Conservation (phyloP, 495 filamentous ascomycete genomes). For the Xylaria scruposa region DNA sequence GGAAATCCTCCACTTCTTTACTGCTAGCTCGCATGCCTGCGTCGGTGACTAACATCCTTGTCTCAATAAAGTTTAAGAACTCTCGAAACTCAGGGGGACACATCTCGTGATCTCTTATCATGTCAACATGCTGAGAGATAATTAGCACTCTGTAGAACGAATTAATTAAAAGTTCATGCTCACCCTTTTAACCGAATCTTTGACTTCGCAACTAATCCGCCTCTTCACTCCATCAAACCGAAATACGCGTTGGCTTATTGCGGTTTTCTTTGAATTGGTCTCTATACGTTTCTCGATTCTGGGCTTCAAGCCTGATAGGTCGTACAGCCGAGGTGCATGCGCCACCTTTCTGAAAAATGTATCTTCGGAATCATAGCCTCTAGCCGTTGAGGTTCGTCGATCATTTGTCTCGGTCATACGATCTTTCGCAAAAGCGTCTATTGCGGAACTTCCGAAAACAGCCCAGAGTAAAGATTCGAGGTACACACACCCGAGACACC, state of each 20-base stretch:
- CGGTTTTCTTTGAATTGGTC: not conserved
- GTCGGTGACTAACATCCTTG: not conserved
- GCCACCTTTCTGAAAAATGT: not conserved
- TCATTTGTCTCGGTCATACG: not conserved
- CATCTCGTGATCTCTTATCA: not conserved
- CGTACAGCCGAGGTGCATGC: not conserved
- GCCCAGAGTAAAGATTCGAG: constrained; percentile 51
- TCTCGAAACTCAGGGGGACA: not conserved
- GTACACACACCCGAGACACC: constrained; percentile 53
- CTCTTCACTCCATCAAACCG: not conserved
- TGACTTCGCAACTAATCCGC: not conserved
- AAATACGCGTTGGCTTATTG: not conserved
- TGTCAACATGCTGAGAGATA: not conserved
- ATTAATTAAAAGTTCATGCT: not conserved
- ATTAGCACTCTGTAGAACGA: not conserved
- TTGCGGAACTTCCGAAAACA: constrained; percentile 13
- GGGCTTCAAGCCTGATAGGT: not conserved
- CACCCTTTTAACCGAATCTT: not conserved
- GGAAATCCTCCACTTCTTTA: not conserved
- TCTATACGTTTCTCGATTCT: not conserved
- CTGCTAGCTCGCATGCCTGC: not conserved
- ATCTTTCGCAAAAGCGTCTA: constrained; percentile 10
- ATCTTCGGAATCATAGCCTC: not conserved
- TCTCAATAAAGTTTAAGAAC: not conserved
- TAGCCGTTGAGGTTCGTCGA: not conserved